Evolutionary conservation across 306 rosid species (phyloP).

Genomic region (Crotalaria pallida): DNA sequence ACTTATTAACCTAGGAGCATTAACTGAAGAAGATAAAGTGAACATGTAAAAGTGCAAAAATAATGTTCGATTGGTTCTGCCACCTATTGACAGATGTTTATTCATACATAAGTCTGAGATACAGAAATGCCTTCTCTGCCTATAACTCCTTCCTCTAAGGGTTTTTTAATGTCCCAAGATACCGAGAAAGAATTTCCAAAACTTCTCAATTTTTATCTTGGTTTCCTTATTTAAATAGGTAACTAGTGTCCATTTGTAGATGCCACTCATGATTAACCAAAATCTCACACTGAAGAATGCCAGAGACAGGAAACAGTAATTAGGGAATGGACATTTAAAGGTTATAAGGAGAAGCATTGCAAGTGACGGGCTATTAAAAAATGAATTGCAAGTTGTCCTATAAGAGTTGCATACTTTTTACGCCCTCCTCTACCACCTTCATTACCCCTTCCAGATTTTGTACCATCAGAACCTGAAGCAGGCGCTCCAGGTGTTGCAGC

Average conservation of each 20-base stretch:
- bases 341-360: background rate
- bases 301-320: background rate
- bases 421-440: conserved; percentile 84
- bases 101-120: background rate
- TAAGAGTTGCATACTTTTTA: conserved; percentile 53
- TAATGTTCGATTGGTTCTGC: background rate
- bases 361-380: conserved; percentile 10
- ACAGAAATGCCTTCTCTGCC: background rate
- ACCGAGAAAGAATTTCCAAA: background rate
- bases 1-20: background rate
- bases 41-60: background rate
- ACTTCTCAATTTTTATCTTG: background rate
- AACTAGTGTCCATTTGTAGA: background rate
- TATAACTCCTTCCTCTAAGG: background rate
- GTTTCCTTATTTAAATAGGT: background rate
- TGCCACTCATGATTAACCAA: background rate
- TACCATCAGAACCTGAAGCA: conserved; percentile 49
- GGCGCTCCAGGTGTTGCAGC: conserved; percentile 46
- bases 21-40: background rate
- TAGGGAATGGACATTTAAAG: background rate
- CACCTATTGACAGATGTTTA: background rate
- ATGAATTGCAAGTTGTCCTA: background rate
- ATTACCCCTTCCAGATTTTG: conserved; percentile 59
- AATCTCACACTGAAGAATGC: background rate
- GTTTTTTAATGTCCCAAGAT: background rate